A percentile compares a stretch with the other conserved stretches of the same genome.
These are phyloP conservation scores for Quercus rubra DNA, from an alignment of 306 rosid genomes.

Conservation along the genomic window DNA sequence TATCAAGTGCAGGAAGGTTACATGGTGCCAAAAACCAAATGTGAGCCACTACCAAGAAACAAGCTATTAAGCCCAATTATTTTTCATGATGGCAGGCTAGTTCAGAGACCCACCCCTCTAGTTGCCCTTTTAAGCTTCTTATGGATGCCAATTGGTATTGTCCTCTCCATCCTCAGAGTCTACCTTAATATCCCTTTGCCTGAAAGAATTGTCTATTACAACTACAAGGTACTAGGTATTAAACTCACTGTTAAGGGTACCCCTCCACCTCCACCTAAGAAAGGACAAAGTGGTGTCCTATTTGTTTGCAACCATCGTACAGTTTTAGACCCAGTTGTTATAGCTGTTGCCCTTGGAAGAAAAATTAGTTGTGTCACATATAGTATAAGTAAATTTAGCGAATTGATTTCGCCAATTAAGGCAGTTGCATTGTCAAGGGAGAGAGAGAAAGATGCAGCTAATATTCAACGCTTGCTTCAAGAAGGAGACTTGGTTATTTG, in stretches of 20 bases:
- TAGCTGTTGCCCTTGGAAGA: constrained; percentile 70
- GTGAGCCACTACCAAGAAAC: constrained; percentile 67
- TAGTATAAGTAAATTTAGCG: constrained; percentile 82
- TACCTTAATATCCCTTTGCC: constrained; percentile 79
- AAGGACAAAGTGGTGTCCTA: constrained; percentile 73
- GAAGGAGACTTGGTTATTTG: constrained; percentile 91
- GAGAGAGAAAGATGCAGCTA: constrained; percentile 75
- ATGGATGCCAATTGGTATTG: constrained; percentile 82
- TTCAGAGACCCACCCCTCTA: constrained; percentile 79
- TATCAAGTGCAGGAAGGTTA: constrained; percentile 65
- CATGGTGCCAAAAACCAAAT: constrained; percentile 59
- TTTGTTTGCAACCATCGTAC: constrained; percentile 89
- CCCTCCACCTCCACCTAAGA: constrained; percentile 78
- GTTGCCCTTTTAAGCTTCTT: constrained; percentile 59
- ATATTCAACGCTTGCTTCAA: constrained; percentile 63
- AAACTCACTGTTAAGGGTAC: constrained; percentile 65
- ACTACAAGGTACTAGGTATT: constrained; percentile 72
- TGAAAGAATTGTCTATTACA: constrained; percentile 61
- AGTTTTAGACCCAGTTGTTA: constrained; percentile 74
- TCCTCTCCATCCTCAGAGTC: constrained; percentile 70
- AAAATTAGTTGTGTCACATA: constrained; percentile 93
- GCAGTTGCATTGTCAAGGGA: constrained; percentile 84
- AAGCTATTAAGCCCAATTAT: constrained; percentile 76
- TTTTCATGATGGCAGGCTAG: constrained; percentile 90
- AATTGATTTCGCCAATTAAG: constrained; percentile 79